Evolutionary conservation across 768 basidiomycete species (phyloP), one percentile per base, ranked within the genome.

Genomic region (Hirschioporus abietinus): DNA sequence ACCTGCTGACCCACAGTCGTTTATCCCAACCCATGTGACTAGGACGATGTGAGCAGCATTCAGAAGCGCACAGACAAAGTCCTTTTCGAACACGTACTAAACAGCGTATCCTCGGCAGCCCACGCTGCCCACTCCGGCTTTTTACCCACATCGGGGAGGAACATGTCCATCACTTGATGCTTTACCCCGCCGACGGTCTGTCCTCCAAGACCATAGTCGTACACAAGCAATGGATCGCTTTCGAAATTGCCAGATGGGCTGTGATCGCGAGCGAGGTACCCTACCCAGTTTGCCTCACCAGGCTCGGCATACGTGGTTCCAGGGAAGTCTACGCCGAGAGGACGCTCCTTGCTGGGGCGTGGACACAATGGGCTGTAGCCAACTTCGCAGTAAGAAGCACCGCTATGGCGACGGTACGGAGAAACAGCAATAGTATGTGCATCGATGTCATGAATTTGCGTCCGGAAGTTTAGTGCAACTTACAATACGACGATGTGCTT

Each of bases 1-100:
- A 65, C 34, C 18, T 35, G 62, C 26, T 20, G 72, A 85, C 84
- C 79, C 84, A 78, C 83, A 83, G 74, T 89, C 88, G 66, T 90
- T 90, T 66, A 89, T 88, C 2, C 88, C 88, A 62, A 88, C 77
- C 86, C 86, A 89, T 1, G 84, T 86, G 6, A 86, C 87, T 88
- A 65, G 63, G 26, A 58, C n/a, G n/a, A 24, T n/a, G 30, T 35
- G 15, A 65, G 27, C 8, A 17, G 15, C 3, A 60, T 63, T 10
- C 30, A 23, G 30, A 12, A 30, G 34, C 9, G 66, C 79, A 72
- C 68, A 85, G 20, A 63, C 61, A 7, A 67, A 63, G 36, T 70
- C 69, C 20, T 52, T 60, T 57, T 61, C 64, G 27, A 63, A 60
- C 35, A 70, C 71, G 18, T 64, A 75, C 64, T 65, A 66, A 66